Conservation (phyloP, 257 asterid species). For the Nyctanthes arbortristis region DNA sequence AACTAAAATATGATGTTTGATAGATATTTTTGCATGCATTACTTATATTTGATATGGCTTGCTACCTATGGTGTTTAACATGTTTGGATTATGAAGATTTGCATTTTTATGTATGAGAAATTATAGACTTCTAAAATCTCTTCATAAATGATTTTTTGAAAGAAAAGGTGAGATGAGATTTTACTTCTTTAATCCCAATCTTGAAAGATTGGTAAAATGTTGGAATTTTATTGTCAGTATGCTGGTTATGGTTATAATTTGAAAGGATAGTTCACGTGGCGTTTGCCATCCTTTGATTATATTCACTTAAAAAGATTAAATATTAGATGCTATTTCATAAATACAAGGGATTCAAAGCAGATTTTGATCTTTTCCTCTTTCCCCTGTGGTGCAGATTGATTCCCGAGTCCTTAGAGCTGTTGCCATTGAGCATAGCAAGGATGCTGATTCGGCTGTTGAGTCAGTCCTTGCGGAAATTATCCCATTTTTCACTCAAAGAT, state of each 20-base stretch:
- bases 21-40: too few relatives aligned
- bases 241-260: neutral
- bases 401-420: conserved; percentile 71
- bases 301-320: neutral
- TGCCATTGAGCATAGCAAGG: conserved; percentile 74
- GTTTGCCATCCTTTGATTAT: neutral
- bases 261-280: neutral
- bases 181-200: neutral
- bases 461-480: conserved; percentile 64
- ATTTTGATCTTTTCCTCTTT: conserved; percentile 1
- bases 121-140: too few relatives aligned
- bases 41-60: neutral
- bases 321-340: conserved; percentile 1
- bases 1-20: too few relatives aligned
- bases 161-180: neutral
- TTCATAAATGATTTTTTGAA: too few relatives aligned
- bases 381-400: conserved; percentile 52
- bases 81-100: neutral
- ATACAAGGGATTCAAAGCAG: neutral
- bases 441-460: conserved; percentile 61
- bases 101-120: too few relatives aligned
- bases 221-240: neutral
- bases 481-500: conserved; percentile 51
- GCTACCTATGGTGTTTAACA: neutral
- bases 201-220: neutral